Conservation (phyloP, 2,329 filamentous ascomycete genomes). For the Colletotrichum acutatum region DNA sequence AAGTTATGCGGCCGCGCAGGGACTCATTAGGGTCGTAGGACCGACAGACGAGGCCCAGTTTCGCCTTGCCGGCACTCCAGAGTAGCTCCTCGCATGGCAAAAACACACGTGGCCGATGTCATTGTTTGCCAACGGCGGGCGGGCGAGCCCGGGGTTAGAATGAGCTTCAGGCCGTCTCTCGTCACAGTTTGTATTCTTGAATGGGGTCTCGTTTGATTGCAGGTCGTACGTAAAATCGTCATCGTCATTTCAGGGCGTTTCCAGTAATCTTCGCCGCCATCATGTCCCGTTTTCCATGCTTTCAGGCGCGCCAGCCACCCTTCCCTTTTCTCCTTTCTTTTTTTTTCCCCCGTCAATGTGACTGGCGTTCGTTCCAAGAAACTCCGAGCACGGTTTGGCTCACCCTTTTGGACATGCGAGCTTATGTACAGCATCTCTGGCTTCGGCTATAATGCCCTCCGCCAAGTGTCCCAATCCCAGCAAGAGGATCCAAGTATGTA, state of each 20-base stretch:
- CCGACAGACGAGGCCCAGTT: neutral
- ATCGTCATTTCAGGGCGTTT: constrained; percentile 32
- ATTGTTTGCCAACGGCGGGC: neutral
- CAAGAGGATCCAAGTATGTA: constrained; percentile 1
- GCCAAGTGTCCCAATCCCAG: neutral
- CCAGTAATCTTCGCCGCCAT: constrained; percentile 8
- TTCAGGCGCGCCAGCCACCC: neutral
- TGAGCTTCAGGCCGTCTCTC: neutral
- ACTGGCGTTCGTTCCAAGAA: neutral
- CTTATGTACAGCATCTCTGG: neutral
- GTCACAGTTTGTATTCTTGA: neutral
- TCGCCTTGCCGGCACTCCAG: neutral
- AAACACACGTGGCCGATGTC: neutral
- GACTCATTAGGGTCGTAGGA: neutral
- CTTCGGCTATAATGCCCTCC: neutral
- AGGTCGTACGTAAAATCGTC: neutral
- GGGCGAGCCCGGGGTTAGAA: neutral
- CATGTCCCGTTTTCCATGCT: constrained; percentile 20
- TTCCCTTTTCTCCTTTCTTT: neutral
- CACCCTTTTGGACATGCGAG: neutral
- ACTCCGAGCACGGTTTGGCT: neutral
- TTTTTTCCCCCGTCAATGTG: constrained; percentile 5
- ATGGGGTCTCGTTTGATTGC: neutral
- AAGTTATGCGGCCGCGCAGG: neutral
- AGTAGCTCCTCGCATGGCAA: neutral